Evolutionary conservation across 345 rosid genomes (phyloP).

Genomic region (Erysimum cheiranthoides): DNA sequence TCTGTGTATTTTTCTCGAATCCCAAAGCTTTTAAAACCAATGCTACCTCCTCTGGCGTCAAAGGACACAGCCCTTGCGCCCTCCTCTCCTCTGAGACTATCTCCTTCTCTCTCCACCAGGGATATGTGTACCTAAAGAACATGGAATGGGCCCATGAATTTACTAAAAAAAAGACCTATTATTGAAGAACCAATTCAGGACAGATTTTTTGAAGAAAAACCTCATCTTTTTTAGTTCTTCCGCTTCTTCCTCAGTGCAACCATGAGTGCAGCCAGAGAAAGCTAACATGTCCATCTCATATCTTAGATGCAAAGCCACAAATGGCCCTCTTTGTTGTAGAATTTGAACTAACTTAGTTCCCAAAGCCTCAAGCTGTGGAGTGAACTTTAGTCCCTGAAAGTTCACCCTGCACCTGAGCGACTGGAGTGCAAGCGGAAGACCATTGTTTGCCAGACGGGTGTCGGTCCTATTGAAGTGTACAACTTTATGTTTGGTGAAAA

Average conservation of each 20-base stretch:
- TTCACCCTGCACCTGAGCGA: constrained; percentile 89
- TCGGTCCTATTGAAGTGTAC: constrained; percentile 91
- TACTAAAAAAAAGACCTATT: constrained; percentile 6
- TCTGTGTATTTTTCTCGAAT: constrained; percentile 69
- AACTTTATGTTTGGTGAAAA: constrained; percentile 71
- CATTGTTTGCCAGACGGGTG: constrained; percentile 88
- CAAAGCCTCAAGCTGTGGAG: constrained; percentile 86
- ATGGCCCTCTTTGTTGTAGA: constrained; percentile 78
- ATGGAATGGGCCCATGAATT: constrained; percentile 14
- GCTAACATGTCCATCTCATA: constrained; percentile 99
- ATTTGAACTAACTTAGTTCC: constrained; percentile 76
- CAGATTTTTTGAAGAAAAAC: constrained; percentile 44
- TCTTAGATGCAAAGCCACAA: constrained; percentile 90
- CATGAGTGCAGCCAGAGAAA: constrained; percentile 97
- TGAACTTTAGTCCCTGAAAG: constrained; percentile 88
- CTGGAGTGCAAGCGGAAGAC: constrained; percentile 73
- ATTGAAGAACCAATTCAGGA: not conserved
- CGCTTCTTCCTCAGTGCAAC: constrained; percentile 89
- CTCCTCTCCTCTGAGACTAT: constrained; percentile 82
- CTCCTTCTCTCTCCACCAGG: constrained; percentile 99
- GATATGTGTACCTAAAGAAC: constrained; percentile 79
- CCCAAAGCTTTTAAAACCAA: constrained; percentile 80
- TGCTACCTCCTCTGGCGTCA: constrained; percentile 94
- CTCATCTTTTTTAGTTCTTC: constrained; percentile 88
- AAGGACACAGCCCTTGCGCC: constrained; percentile 87